Evolutionary conservation across 306 rosid species (phyloP), one percentile per base, ranked within the genome.

Genomic region (Acacia melanoxylon): DNA sequence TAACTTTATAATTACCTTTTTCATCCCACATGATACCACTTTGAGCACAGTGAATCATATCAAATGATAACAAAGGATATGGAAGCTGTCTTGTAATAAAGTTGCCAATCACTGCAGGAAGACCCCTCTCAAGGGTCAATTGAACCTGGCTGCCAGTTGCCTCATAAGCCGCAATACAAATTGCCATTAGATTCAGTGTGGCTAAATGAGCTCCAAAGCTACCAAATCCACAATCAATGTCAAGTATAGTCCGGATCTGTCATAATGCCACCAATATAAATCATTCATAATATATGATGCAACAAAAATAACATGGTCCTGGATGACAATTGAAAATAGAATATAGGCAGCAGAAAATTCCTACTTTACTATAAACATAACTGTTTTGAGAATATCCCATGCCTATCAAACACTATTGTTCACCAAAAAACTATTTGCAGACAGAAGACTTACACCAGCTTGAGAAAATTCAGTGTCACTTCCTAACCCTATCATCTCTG

Each of bases 91-190:
- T 88, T 70, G 90, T 44, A 72, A 89, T 82, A 67, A 96, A 94
- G 86, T 85, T 92, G 27, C 95, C 99, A 83, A 96, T 89, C 89
- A 96, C 88, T 56, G 99, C 99, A 6, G 99, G 98, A 78, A 96
- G 98, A 77, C 98, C 99, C 85, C 99, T 91, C 90, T 96, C 99
- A 73, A 96, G 98, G 85, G 98, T 87, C 91, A 96, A 84, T 76
- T 96, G 99, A 85, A 96, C 99, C 87, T 96, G 99, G 87, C 99
- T 94, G 63, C 99, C 99, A 80, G 99, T 91, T 79, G 95, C 94
- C 86, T 96, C 99, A 77, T 90, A 96, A 25, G 91, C 90, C 78
- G 99, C 98, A 80, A 96, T 84, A 86, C 99, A 96, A 80, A 96
- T 80, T 19, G 91, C 87, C 99, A 94, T 94, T 68, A 96, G 88